phyloP scores from a whole-genome alignment of 352 stramenopile genomes.

The Thalassiosira livingstoniorum region DNA sequence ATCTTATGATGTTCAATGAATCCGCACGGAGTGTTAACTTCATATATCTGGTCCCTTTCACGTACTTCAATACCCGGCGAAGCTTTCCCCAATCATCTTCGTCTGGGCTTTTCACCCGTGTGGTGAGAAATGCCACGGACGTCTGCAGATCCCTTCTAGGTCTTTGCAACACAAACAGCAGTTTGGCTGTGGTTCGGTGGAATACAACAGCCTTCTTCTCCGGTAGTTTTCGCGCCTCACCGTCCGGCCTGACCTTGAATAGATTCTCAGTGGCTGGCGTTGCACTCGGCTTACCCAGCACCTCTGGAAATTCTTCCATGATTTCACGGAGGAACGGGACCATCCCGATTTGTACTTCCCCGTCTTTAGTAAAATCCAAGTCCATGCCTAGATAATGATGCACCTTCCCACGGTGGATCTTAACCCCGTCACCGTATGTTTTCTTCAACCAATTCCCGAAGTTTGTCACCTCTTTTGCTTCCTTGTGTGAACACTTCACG shows the following conservation, averaged over 20 bases:
- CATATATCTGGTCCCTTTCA: slow-evolving; percentile 45
- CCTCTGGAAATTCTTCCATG: no score
- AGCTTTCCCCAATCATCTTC: slow-evolving; percentile 70
- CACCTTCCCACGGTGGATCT: slow-evolving; percentile 11
- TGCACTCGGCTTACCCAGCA: no score
- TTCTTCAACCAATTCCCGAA: slow-evolving; percentile 1
- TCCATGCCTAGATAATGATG: slow-evolving; percentile 52
- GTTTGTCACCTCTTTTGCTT: slow-evolving; percentile 11
- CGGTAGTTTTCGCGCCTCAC: slow-evolving; percentile 2
- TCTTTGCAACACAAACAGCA: slow-evolving; percentile 52
- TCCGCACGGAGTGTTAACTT: slow-evolving; percentile 22
- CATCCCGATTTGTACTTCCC: slow-evolving; percentile 37
- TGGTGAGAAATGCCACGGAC: slow-evolving; percentile 61
- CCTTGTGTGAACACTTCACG: slow-evolving; percentile 34
- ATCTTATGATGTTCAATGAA: slow-evolving; percentile 23
- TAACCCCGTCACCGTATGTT: slow-evolving; percentile 13
- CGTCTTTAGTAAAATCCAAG: slow-evolving; percentile 36
- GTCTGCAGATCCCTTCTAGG: slow-evolving; percentile 54
- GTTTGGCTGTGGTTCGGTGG: no score
- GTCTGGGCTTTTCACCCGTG: slow-evolving; percentile 34
- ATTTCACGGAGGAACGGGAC: slow-evolving; percentile 35
- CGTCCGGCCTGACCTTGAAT: no score
- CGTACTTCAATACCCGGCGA: slow-evolving; percentile 53
- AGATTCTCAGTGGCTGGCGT: no score
- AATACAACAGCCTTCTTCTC: slow-evolving; percentile 19